These are phyloP conservation scores for Capsicum baccatum DNA, from an alignment of 257 asterid genomes.

Conservation along the genomic window DNA sequence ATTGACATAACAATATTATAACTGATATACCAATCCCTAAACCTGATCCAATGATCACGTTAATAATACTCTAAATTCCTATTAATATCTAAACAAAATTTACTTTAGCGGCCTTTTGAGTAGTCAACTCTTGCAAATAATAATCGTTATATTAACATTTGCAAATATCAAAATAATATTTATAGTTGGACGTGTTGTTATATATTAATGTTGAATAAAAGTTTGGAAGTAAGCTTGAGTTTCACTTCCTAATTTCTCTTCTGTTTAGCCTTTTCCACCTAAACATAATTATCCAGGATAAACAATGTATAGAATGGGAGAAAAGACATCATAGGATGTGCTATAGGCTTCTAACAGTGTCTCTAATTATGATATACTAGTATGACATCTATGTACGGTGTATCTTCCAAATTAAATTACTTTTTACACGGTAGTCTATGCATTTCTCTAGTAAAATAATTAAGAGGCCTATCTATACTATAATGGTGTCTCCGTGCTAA, in stretches of 20 bases:
- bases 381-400: background rate
- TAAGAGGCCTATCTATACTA: background rate
- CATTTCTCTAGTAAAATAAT: background rate
- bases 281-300: background rate
- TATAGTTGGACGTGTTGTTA: too few relatives aligned
- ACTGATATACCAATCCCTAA: too few relatives aligned
- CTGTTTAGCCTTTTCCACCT: constrained; percentile 3
- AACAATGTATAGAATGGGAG: background rate
- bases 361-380: background rate
- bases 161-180: too few relatives aligned
- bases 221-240: background rate
- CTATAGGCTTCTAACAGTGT: background rate
- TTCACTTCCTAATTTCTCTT: background rate
- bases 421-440: constrained; percentile 2
- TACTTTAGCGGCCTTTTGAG: too few relatives aligned
- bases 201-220: background rate
- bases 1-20: too few relatives aligned
- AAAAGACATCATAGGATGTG: constrained; percentile 13
- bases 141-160: too few relatives aligned
- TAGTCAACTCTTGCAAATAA: too few relatives aligned
- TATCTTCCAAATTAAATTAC: background rate
- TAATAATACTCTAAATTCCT: too few relatives aligned
- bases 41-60: too few relatives aligned
- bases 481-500: background rate
- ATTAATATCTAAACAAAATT: too few relatives aligned